Conservation (phyloP, 495 filamentous ascomycete species). For the Trichoderma erinaceum region DNA sequence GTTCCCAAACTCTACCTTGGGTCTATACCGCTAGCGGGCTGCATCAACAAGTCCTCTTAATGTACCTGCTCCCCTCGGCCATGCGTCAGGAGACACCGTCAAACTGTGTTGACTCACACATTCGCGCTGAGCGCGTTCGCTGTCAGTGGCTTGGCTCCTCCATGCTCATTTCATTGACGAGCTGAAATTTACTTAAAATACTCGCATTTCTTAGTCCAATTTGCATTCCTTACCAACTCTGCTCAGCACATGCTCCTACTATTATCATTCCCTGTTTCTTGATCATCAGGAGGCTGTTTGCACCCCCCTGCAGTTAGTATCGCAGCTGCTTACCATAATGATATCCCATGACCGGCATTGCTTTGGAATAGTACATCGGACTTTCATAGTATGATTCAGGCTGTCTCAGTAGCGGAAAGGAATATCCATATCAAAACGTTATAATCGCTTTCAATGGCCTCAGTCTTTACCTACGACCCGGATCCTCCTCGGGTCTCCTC, state of each 20-base stretch:
- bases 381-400: neutral
- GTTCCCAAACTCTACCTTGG: neutral
- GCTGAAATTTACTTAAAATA: neutral
- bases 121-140: neutral
- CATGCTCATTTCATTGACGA: neutral
- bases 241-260: neutral
- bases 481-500: constrained; percentile 82
- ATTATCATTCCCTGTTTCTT: neutral
- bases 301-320: neutral
- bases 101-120: constrained; percentile 7
- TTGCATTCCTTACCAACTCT: neutral
- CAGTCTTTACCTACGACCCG: constrained; percentile 90
- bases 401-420: neutral
- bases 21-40: neutral
- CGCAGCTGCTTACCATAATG: constrained; percentile 3
- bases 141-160: neutral
- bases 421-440: neutral
- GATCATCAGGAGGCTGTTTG: neutral
- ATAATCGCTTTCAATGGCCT: constrained; percentile 59
- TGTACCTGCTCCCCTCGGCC: neutral
- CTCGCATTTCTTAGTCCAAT: neutral
- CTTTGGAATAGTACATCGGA: neutral
- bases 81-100: neutral
- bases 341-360: neutral
- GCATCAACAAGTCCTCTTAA: neutral